Base-by-base conservation (phyloP, 352 stramenopile species). In the Aphanomyces astaci region DNA sequence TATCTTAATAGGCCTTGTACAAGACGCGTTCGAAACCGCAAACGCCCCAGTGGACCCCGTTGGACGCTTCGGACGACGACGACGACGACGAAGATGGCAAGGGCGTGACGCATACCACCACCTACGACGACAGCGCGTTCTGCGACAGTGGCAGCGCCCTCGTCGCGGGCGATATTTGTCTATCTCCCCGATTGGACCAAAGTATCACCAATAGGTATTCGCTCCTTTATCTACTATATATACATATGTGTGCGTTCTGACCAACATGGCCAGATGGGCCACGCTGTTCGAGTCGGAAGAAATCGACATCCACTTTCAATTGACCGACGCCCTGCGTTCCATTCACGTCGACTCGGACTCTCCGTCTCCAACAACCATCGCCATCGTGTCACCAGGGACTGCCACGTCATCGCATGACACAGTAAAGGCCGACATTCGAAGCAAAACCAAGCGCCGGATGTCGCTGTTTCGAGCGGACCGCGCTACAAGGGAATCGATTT, bases 11-110 rank as follows among this genome's bases (percentile, higher is more conserved):
- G 62, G 43, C 27, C 4, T 46, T 68, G 48, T 68, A 62, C 32
- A 68, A 68, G 48, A 59, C 56, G 30, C 30, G 46, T 24, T 22
- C 48, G 10, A 7, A 36, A n/a, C 24, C 27, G 32, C 17, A 32
- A 33, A 25, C 43, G 7, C 17, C 25, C 13, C 32, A 25, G 32
- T 68, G 62, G 62, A 68, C 19, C 2, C 62, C 62, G 17, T 9
- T 24, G 22, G 62, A 68, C n/a, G 62, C 43, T 7, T 68, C 62
- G 3, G 62, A 68, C 51, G 62, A 68, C 4, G 62, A 66, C 17
- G 43, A 55, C 4, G 24, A 66, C 25, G 28, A 39, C n/a, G 62
- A 66, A 51, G 43, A 55, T 2, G 24, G 59, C 25, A n/a, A 39
- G 9, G 17, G 13, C 33, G 9, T 32, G 19, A 28, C 24, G 33